Evolutionary conservation across 768 basidiomycete genomes (phyloP).

Genomic region (Termitomyces sp.): DNA sequence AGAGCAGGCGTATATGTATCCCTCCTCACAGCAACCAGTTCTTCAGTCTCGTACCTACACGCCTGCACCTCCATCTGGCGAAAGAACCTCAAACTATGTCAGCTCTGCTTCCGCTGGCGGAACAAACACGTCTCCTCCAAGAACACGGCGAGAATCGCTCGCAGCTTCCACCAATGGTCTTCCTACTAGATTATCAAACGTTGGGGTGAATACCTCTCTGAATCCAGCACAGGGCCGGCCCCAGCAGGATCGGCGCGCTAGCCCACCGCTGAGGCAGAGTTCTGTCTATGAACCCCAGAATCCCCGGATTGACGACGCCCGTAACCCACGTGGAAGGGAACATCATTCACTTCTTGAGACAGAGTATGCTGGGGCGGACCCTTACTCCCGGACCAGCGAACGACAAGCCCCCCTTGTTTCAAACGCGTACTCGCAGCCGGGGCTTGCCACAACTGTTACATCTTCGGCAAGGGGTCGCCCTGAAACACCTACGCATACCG

Average conservation of each 20-base stretch:
- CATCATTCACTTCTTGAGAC: slow-evolving; percentile 2
- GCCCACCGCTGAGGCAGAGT: background rate
- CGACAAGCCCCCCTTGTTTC: slow-evolving; percentile 1
- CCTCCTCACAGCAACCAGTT: background rate
- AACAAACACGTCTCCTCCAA: background rate
- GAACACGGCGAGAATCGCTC: slow-evolving; percentile 9
- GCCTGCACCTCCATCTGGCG: background rate
- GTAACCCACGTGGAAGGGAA: background rate
- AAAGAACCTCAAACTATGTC: background rate
- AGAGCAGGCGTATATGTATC: slow-evolving; percentile 3
- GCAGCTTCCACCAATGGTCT: background rate
- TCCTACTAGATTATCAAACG: background rate
- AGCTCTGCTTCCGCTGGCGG: slow-evolving; percentile 2
- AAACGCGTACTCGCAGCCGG: background rate
- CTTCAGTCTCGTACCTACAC: background rate
- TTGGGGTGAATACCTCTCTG: background rate
- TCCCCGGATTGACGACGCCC: background rate
- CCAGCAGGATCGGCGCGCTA: background rate
- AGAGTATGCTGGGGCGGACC: background rate
- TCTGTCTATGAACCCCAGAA: background rate
- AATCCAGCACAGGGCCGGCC: background rate
- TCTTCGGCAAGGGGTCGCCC: background rate
- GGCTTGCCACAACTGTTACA: background rate
- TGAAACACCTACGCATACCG: background rate
- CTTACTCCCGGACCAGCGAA: background rate